Evolutionary conservation across 164 flowering plant genomes (phyloP).

Genomic region (Kalanchoe fedtschenkoi): DNA sequence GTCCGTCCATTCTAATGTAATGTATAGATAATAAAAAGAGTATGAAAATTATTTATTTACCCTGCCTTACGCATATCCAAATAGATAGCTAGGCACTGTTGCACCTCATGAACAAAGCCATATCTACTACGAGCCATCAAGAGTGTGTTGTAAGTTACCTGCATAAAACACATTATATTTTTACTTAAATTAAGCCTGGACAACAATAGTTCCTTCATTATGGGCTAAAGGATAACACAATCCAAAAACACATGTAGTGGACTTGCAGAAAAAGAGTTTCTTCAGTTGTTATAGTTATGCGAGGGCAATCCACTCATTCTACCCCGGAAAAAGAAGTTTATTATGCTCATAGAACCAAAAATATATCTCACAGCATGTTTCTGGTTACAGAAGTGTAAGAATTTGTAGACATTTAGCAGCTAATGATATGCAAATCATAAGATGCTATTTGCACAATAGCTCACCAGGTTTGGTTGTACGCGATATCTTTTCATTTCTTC

Average conservation of each 20-base stretch:
- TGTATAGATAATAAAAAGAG: not conserved
- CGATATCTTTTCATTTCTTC: conserved; percentile 63
- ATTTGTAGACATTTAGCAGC: no score
- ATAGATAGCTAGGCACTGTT: conserved; percentile 74
- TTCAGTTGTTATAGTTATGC: not conserved
- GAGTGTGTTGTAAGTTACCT: conserved; percentile 91
- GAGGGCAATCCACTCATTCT: not conserved
- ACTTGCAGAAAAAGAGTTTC: no score
- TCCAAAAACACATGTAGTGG: no score
- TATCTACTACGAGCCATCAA: conserved; percentile 68
- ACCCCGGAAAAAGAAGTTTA: no score
- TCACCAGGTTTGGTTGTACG: conserved; percentile 71
- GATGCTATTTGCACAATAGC: not conserved
- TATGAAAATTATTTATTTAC: conserved; percentile 26
- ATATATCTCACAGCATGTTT: not conserved
- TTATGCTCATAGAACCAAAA: not conserved
- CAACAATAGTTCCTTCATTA: not conserved
- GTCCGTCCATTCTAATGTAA: not conserved
- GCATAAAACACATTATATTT: conserved; percentile 15
- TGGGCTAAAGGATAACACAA: no score
- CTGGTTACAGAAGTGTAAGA: not conserved
- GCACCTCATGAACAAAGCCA: conserved; percentile 73
- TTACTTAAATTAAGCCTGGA: not conserved
- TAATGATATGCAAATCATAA: not conserved
- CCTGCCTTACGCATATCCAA: conserved; percentile 89